Evolutionary conservation across 305 asterid genomes (phyloP).

Genomic region (Stenogyne calaminthoides): DNA sequence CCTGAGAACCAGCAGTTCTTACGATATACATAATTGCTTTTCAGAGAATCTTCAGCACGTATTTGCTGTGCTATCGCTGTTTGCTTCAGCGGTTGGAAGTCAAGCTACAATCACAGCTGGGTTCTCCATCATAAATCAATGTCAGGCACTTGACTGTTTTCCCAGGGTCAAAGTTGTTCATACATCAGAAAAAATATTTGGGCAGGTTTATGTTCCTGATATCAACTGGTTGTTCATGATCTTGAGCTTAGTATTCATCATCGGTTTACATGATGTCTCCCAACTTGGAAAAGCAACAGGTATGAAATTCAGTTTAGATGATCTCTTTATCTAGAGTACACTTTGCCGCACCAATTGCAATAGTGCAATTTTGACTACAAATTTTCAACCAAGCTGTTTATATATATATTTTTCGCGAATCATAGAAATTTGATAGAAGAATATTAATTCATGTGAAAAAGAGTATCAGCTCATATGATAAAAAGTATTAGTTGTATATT

Average conservation of each 20-base stretch:
- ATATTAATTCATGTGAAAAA: too few relatives aligned
- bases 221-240: constrained; percentile 84
- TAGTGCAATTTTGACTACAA: too few relatives aligned
- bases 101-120: constrained; percentile 95
- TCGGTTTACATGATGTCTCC: constrained; percentile 66
- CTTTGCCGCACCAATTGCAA: too few relatives aligned
- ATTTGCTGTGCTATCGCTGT: constrained; percentile 71
- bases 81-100: constrained; percentile 97
- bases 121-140: constrained; percentile 90
- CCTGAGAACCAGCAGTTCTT: constrained; percentile 4
- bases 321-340: background rate
- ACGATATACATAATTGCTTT: constrained; percentile 26
- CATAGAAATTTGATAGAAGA: too few relatives aligned
- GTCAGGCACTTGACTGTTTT: constrained; percentile 83
- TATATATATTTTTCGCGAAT: too few relatives aligned
- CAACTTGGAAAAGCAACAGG: constrained; percentile 81
- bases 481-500: too few relatives aligned
- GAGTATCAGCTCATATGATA: too few relatives aligned
- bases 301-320: constrained; percentile 25
- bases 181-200: constrained; percentile 77
- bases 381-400: too few relatives aligned
- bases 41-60: constrained; percentile 74
- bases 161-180: constrained; percentile 93
- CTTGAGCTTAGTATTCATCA: constrained; percentile 70
- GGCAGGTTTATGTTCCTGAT: constrained; percentile 91